phyloP scores from a whole-genome alignment of 108 stramenopile species.

The Discostella pseudostelligera region DNA sequence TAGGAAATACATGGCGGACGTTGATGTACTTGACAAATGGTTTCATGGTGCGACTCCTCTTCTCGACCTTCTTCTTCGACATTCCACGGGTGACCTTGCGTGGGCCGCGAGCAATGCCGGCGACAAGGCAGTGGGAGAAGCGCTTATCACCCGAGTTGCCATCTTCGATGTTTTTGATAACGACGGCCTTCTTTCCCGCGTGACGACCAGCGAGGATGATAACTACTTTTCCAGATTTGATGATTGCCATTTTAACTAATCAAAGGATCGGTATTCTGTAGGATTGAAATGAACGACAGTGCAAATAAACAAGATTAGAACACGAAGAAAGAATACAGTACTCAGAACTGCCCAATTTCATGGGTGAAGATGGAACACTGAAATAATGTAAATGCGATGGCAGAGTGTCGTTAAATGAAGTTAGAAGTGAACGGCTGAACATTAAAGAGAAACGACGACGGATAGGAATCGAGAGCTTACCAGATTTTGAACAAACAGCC shows the following conservation, averaged over 20 bases:
- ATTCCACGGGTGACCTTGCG: conserved; percentile 97
- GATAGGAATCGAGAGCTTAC: conserved; percentile 1
- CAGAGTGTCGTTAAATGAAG: not conserved
- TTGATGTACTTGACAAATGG: conserved; percentile 99
- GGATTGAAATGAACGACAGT: not conserved
- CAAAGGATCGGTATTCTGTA: not conserved
- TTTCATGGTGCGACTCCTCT: conserved; percentile 93
- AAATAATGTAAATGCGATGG: not conserved
- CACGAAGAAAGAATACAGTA: too few relatives aligned
- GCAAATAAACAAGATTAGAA: not conserved
- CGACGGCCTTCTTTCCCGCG: conserved; percentile 99
- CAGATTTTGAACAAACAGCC: not conserved
- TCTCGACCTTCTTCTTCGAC: conserved; percentile 95
- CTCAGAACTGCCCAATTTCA: too few relatives aligned
- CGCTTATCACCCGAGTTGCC: conserved; percentile 88
- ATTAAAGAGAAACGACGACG: not conserved
- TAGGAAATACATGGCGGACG: conserved; percentile 99
- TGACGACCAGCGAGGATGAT: conserved; percentile 98
- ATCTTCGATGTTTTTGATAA: conserved; percentile 97
- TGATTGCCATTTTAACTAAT: conserved; percentile 39
- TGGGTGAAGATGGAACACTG: too few relatives aligned
- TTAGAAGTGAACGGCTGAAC: not conserved
- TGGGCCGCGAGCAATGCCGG: conserved; percentile 94
- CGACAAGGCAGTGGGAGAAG: conserved; percentile 97
- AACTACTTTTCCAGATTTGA: conserved; percentile 95